Evolutionary conservation across 345 rosid genomes (phyloP).

Genomic region (Melaleuca quinquenervia): DNA sequence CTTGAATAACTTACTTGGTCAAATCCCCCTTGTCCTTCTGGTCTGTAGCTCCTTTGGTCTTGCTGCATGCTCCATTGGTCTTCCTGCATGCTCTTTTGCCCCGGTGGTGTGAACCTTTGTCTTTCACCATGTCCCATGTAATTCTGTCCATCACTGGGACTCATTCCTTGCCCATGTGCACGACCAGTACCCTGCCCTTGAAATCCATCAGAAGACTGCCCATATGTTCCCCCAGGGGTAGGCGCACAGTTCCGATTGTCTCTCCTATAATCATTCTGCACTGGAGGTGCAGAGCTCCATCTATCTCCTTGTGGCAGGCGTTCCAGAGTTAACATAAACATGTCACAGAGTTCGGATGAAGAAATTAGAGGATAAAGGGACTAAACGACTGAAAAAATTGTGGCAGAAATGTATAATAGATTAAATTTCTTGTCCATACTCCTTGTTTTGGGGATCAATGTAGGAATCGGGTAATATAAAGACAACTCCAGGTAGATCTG

Average conservation of each 20-base stretch:
- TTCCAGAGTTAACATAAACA: no score
- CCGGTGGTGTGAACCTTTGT: conserved; percentile 15
- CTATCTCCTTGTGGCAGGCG: conserved; percentile 19
- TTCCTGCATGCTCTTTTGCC: background rate
- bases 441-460: conserved; percentile 69
- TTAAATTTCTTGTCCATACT: conserved; percentile 21
- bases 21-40: conserved; percentile 20
- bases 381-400: background rate
- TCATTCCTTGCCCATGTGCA: conserved; percentile 15
- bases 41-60: conserved; percentile 24
- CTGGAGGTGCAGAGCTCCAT: background rate
- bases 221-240: conserved; percentile 16
- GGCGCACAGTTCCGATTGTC: background rate
- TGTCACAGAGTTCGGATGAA: no score
- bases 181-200: background rate
- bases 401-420: background rate
- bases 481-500: conserved; percentile 40
- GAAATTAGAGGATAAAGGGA: background rate
- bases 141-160: conserved; percentile 14
- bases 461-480: conserved; percentile 76
- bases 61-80: conserved; percentile 31
- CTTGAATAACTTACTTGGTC: background rate
- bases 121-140: conserved; percentile 5
- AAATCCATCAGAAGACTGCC: background rate
- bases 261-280: conserved; percentile 6